Percentiles rank a stretch among this genome's conserved stretches.
phyloP scores from a whole-genome alignment of 768 basidiomycete species.

The Amanita thiersii region DNA sequence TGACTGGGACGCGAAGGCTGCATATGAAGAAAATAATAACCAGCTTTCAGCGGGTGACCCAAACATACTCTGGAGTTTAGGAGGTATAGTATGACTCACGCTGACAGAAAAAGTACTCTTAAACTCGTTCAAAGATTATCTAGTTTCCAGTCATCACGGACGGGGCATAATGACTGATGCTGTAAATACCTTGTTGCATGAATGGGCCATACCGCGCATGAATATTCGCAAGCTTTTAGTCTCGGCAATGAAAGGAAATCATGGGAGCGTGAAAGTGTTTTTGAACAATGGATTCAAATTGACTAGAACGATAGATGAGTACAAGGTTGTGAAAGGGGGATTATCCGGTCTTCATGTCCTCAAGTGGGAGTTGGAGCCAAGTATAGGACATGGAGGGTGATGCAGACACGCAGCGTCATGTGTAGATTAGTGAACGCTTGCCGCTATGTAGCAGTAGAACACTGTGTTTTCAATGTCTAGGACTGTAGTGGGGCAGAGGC shows the following conservation, averaged over 20 bases:
- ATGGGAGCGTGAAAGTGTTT: constrained; percentile 56
- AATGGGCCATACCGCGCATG: constrained; percentile 66
- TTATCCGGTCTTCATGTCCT: constrained; percentile 26
- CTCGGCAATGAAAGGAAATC: constrained; percentile 42
- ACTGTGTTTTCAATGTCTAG: too few species aligned
- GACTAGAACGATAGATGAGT: constrained; percentile 29
- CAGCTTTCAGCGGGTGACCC: constrained; percentile 37
- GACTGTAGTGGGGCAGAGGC: too few species aligned
- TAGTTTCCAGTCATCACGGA: constrained; percentile 19
- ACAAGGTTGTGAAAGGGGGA: constrained; percentile 27
- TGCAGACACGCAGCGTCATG: too few species aligned
- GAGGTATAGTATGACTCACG: constrained; percentile 14
- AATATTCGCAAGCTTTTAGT: constrained; percentile 36
- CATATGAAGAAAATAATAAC: constrained; percentile 29
- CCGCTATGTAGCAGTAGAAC: too few species aligned
- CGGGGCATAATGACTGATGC: constrained; percentile 61
- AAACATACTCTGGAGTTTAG: constrained; percentile 31
- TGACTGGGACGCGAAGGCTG: constrained; percentile 28
- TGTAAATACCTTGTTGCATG: constrained; percentile 39
- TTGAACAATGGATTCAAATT: constrained; percentile 54
- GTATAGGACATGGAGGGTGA: too few species aligned
- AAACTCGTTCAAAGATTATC: constrained; percentile 14
- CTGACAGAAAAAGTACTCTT: neutral
- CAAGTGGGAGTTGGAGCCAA: too few species aligned
- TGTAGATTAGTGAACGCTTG: too few species aligned